Base-by-base conservation (phyloP, 2,329 filamentous ascomycete genomes). In the Trichoderma cornu-damae region DNA sequence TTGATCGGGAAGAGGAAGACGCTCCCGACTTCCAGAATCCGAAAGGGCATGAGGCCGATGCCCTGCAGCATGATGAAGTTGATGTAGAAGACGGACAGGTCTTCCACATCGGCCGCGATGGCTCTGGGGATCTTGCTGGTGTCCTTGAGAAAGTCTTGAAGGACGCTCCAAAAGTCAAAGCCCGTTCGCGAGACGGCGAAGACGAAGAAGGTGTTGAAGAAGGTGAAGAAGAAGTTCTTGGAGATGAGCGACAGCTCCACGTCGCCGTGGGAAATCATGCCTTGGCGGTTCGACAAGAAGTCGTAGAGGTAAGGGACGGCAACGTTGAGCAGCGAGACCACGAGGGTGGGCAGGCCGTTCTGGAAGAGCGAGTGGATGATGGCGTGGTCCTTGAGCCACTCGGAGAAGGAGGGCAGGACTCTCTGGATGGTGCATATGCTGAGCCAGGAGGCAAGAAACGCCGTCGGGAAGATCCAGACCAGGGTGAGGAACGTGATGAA, bases 141-240 rank as follows among this genome's bases (percentile, higher is more conserved):
- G 69, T 96, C 90, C 64, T 83, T 85, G 56, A 96, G 79, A 8
- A 87, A 83, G 47, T 93, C 82, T 54, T 84, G 84, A 46, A 97
- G 78, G 52, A 88, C 81, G 32, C 79, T 77, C 72, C 85, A 85
- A 67, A 96, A 89, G 54, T 86, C 84, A 37, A 87, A 84, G 73
- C 89, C 90, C 4, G 91, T 90, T 54, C 88, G 89, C 44, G 96
- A 89, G 24, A 94, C 81, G 1, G 93, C 95, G 70, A 97, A 96
- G 43, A 97, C 84, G 50, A 97, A 82, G 73, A 99, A 99, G 58
- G 97, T 90, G 73, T 99, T 99, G 82, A 99, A 97, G 73, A 99
- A 99, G 8, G 89, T 92, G 70, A 99, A 99, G 79, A 97, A 96
- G 75, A 97, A 99, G 72, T 97, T 99, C 76, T 99, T 99, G 54